Base-by-base conservation (phyloP, 202 grass and related monocot species). In the Brachypodium distachyon region DNA sequence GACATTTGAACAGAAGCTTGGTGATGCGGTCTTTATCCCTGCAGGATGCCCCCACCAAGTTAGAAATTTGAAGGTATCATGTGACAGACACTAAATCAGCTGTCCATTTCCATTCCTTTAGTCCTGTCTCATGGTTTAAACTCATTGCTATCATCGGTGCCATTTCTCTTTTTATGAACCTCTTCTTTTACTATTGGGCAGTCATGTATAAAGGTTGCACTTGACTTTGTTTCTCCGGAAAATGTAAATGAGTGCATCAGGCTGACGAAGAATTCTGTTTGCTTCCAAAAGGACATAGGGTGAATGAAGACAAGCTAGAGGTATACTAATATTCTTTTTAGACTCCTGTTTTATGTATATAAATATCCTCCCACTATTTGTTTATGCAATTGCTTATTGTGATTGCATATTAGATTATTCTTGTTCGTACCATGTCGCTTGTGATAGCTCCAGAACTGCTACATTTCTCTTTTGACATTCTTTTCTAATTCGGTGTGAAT, bases 1-100 rank as follows among this genome's bases (percentile, higher is more conserved):
- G 95, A 98, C 95, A 48, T 94, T 98, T 87, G 91, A 88, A 49
- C 91, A 98, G 70, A 97, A 97, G 11, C 82, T 98, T 84, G 95
- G 95, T 36, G 95, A 98, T 75, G 95, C 95, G 10, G 91, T 98
- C 5, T 94, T 98, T 40, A 97, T 97, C n/a, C 95, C 95, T 32
- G 95, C 89, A 44, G 95, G 95, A 40, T 97, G 95, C 21, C 91
- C 95, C 3, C 95, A 98, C 79, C 95, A 98, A 67, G 95, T 98
- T 52, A 88, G 95, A 83, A 98, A 98, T 83, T 77, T 92, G 68
- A 98, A 98, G 89, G 95, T 94, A 86, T 25, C 60, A 4, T 67
- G 76, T 12, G 36, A 33, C 7, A 38, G 7, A 2, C 33, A 27
- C 12, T 1, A 40, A 50, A 49, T 18, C 25, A 38, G 14, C 9